A percentile compares a stretch with the other conserved stretches of the same genome.
Evolutionary conservation across 1,284 basidiomycete species (phyloP).

Genomic region (Tranzscheliella williamsii): DNA sequence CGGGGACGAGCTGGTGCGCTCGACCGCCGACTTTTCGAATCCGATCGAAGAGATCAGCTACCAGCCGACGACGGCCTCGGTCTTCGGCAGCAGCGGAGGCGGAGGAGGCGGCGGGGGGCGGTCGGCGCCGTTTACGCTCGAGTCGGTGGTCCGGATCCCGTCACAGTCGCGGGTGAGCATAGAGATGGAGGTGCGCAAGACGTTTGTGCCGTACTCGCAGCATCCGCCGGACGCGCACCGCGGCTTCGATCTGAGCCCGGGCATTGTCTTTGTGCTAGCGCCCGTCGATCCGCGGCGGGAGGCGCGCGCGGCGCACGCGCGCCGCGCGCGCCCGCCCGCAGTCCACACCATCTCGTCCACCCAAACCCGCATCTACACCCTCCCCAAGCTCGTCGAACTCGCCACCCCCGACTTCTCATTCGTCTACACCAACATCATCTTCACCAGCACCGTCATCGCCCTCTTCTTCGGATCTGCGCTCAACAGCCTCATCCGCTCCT

Average conservation of each 20-base stretch:
- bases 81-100: neutral
- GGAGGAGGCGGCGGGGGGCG: neutral
- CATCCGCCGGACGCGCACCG: constrained; percentile 93
- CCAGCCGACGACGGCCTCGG: constrained; percentile 16
- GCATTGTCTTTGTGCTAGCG: constrained; percentile 62
- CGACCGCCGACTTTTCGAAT: constrained; percentile 26
- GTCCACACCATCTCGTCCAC: neutral
- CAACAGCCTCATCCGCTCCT: constrained; percentile 82
- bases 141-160: constrained; percentile 72
- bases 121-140: constrained; percentile 57
- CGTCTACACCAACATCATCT: constrained; percentile 93
- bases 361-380: constrained; percentile 70
- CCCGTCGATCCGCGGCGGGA: constrained; percentile 2
- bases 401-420: constrained; percentile 98
- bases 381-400: constrained; percentile 80
- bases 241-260: constrained; percentile 84
- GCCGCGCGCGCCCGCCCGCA: neutral
- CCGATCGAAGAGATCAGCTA: constrained; percentile 38
- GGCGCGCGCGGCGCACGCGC: neutral
- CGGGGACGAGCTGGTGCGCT: constrained; percentile 40
- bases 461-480: constrained; percentile 91
- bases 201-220: constrained; percentile 89
- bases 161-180: constrained; percentile 68
- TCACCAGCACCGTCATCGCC: constrained; percentile 64
- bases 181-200: constrained; percentile 76